phyloP scores from a whole-genome alignment of 345 rosid genomes.

The Moringa oleifera region DNA sequence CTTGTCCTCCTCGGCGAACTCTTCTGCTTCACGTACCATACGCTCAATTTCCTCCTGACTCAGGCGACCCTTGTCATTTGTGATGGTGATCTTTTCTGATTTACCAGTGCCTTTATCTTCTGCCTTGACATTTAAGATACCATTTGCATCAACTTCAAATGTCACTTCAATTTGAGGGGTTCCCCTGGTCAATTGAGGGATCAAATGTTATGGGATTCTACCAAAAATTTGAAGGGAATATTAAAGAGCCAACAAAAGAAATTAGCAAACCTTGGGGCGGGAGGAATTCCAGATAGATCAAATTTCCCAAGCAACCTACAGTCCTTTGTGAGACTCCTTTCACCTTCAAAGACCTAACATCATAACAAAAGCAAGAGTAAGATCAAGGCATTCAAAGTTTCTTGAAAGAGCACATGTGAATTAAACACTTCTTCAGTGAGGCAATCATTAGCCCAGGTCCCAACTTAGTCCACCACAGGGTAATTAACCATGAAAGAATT shows the following conservation, averaged over 20 bases:
- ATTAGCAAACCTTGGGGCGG: conserved; percentile 71
- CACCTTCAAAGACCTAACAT: conserved; percentile 88
- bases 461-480: neutral
- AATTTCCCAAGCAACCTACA: conserved; percentile 84
- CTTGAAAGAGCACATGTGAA: neutral
- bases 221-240: no score
- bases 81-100: conserved; percentile 91
- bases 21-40: conserved; percentile 94
- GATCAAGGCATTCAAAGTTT: neutral
- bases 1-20: conserved; percentile 96
- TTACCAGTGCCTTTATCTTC: conserved; percentile 91
- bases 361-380: conserved; percentile 6
- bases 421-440: neutral
- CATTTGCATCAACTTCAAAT: conserved; percentile 92
- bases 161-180: conserved; percentile 98
- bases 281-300: conserved; percentile 75
- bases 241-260: neutral
- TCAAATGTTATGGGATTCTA: neutral
- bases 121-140: conserved; percentile 85
- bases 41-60: conserved; percentile 96
- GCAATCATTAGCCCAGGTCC: neutral
- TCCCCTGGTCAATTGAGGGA: conserved; percentile 48
- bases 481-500: neutral
- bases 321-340: conserved; percentile 96
- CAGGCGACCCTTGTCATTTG: conserved; percentile 89